These are phyloP conservation scores for Fusarium xylarioides DNA, from an alignment of 2,329 filamentous ascomycete genomes.

Conservation along the genomic window DNA sequence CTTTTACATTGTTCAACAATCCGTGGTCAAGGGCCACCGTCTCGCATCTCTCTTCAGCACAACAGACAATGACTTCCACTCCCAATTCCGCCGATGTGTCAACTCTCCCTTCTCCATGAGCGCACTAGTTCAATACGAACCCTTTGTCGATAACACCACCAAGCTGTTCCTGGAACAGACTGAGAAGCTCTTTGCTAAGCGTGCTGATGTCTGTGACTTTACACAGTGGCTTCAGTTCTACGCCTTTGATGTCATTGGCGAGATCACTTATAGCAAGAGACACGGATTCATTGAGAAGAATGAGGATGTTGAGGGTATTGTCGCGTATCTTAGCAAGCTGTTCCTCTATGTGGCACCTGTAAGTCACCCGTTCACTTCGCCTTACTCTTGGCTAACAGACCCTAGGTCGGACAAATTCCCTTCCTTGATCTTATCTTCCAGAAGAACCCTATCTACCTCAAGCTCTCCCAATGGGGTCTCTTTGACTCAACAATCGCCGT, in stretches of 20 bases:
- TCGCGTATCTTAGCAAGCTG: conserved; percentile 69
- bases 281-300: conserved; percentile 80
- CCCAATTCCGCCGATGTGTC: conserved; percentile 77
- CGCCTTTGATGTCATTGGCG: conserved; percentile 83
- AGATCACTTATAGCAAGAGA: conserved; percentile 78
- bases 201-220: conserved; percentile 60
- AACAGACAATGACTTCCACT: conserved; percentile 78
- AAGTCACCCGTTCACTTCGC: accelerated
- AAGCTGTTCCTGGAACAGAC: conserved; percentile 74
- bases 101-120: conserved; percentile 83
- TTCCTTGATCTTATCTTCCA: conserved; percentile 73
- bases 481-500: conserved; percentile 76
- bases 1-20: conserved; percentile 83
- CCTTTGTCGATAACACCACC: conserved; percentile 79
- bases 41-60: conserved; percentile 81
- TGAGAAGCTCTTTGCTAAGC: conserved; percentile 61
- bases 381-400: neutral
- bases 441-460: conserved; percentile 79
- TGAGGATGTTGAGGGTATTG: conserved; percentile 78
- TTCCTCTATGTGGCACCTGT: conserved; percentile 78
- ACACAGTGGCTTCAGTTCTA: conserved; percentile 81
- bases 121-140: conserved; percentile 79
- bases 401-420: conserved; percentile 76
- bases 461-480: conserved; percentile 72
- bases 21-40: conserved; percentile 72